These are phyloP conservation scores for Penicillium sp. DNA, from an alignment of 2,329 filamentous ascomycete species.

Conservation along the genomic window DNA sequence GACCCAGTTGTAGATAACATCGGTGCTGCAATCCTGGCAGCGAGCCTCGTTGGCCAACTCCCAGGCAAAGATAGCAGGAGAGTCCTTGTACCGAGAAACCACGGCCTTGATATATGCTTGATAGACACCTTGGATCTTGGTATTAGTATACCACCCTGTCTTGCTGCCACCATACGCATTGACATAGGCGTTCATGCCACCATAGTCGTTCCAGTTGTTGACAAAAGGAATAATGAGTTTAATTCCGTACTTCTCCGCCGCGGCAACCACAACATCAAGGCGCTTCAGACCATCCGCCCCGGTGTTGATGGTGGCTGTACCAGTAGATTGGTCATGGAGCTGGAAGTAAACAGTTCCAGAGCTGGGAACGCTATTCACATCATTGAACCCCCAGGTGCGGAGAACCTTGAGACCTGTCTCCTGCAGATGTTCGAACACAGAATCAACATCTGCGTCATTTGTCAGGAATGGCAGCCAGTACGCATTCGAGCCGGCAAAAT, in stretches of 20 bases:
- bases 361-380: conserved; percentile 47
- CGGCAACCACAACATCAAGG: conserved; percentile 66
- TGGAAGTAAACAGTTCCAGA: conserved; percentile 53
- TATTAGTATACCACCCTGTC: conserved; percentile 62
- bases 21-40: conserved; percentile 63
- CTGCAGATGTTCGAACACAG: conserved; percentile 36
- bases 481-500: conserved; percentile 56
- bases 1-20: conserved; percentile 66
- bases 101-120: conserved; percentile 65
- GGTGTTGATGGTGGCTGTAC: conserved; percentile 61
- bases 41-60: conserved; percentile 71
- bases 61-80: conserved; percentile 68
- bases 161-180: conserved; percentile 59
- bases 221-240: conserved; percentile 64
- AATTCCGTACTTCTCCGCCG: conserved; percentile 63
- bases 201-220: conserved; percentile 73
- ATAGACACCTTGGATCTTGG: conserved; percentile 61
- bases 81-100: conserved; percentile 63
- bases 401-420: conserved; percentile 54
- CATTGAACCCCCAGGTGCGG: conserved; percentile 61
- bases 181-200: conserved; percentile 65
- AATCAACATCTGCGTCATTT: conserved; percentile 55
- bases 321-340: conserved; percentile 34
- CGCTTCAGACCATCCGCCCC: conserved; percentile 66
- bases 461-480: conserved; percentile 59